Evolutionary conservation across 345 rosid genomes (phyloP), one percentile per base, ranked within the genome.

Genomic region (Melastoma malabathricum): DNA sequence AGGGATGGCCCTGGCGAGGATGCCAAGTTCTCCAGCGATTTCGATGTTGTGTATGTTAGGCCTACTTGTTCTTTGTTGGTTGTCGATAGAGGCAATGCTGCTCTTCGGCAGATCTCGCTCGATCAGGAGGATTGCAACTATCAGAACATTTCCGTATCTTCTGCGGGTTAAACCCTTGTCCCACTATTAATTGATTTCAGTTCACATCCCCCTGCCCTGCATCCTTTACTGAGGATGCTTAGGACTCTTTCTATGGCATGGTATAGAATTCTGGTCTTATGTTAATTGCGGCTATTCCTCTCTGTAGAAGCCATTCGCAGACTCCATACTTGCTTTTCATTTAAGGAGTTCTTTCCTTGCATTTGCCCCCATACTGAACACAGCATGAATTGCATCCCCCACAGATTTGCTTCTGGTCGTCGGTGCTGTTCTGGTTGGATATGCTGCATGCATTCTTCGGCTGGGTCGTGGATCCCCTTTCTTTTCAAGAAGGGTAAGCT

Each of bases 1-100:
- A 72, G 97, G 66, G 95, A 88, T 79, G 99, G 99, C n/a, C 97
- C 99, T 10, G 81, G 99, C 18, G 98, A 90, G 70, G 96, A 84
- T 66, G 98, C 96, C 8, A 76, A 90, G 66, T 90, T 90, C 75
- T 92, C 98, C 2, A 77, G 68, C 56, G 98, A 92, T 78, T 92
- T 92, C 60, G 98, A 92, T 68, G 71, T 92, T 51, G 74, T 87
- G 18, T 92, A 87, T 65, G 72, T 92, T 63, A 84, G 78, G 50
- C 74, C 96, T 23, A 92, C 86, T 44, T 92, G 98, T 73, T 92
- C 98, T 19, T 67, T 92, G 65, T 72, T 92, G 41, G 89, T 92
- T 51, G 71, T 89, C 44, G 94, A 89, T 51, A 77, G 97, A 73
- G 98, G 98, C 67, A 92, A 92, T 65, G 98, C 98, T 10, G 98